Conservation (phyloP, 306 rosid genomes). For the Trichosanthes cucumerina region DNA sequence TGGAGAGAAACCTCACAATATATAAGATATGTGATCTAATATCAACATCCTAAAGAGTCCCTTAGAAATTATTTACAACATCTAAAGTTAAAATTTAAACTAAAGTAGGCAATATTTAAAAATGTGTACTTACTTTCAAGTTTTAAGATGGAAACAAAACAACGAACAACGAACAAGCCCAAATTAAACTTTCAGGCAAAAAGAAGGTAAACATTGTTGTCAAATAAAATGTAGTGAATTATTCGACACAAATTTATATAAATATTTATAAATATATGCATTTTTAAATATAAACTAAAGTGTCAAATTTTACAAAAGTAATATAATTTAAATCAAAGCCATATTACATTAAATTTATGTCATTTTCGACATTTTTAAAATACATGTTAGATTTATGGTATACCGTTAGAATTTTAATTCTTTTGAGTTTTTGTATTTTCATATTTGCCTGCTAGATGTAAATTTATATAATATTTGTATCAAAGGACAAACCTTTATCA, state of each 20-base stretch:
- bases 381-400: no score
- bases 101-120: not conserved
- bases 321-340: not conserved
- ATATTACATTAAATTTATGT: not conserved
- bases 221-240: not conserved
- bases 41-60: no score
- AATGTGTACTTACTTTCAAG: not conserved
- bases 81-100: not conserved
- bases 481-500: no score
- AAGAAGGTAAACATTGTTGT: not conserved
- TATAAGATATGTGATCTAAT: no score
- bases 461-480: no score
- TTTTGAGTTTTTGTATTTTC: no score
- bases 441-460: no score
- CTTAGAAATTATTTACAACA: not conserved
- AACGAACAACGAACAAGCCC: not conserved
- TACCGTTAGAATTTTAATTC: no score
- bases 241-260: not conserved
- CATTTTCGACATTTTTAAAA: no score
- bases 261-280: not conserved
- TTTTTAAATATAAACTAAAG: no score
- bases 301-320: not conserved
- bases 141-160: not conserved
- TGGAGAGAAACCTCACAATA: no score
- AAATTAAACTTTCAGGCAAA: not conserved